Evolutionary conservation across 495 filamentous ascomycete species (phyloP).

Genomic region (Podospora bellae-mahoneyi): DNA sequence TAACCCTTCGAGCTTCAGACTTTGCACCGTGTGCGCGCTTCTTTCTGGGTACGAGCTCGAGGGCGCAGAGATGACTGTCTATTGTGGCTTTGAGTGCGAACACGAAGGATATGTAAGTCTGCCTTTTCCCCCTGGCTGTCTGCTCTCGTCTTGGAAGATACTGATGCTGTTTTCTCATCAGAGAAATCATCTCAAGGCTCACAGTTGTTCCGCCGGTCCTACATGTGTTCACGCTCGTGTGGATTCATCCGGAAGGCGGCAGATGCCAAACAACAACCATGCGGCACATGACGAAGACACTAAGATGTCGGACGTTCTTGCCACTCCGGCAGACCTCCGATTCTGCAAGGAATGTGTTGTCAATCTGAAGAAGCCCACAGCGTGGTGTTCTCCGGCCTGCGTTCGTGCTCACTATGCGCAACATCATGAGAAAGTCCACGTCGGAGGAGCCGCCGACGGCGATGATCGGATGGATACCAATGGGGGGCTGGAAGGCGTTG

Average conservation of each 20-base stretch:
- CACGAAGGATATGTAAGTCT: slow-evolving; percentile 42
- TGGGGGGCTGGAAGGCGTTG: not conserved
- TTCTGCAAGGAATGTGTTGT: slow-evolving; percentile 45
- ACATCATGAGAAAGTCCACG: slow-evolving; percentile 42
- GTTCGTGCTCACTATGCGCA: slow-evolving; percentile 38
- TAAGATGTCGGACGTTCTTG: not conserved
- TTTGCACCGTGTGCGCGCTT: slow-evolving; percentile 43
- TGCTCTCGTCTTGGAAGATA: too few species aligned
- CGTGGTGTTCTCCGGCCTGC: slow-evolving; percentile 43
- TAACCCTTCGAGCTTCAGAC: slow-evolving; percentile 30
- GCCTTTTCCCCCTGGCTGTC: not conserved
- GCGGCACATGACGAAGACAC: slow-evolving; percentile 6
- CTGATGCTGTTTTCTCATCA: not conserved
- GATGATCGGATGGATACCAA: slow-evolving; percentile 23
- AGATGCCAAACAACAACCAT: slow-evolving; percentile 6
- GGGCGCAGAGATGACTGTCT: slow-evolving; percentile 31
- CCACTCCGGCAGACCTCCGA: not conserved
- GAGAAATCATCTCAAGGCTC: slow-evolving; percentile 23
- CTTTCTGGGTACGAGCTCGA: slow-evolving; percentile 27
- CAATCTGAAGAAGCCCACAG: slow-evolving; percentile 30
- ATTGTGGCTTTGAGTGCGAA: slow-evolving; percentile 45
- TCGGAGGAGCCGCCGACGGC: slow-evolving; percentile 28
- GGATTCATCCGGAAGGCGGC: slow-evolving; percentile 7
- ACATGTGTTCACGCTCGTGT: slow-evolving; percentile 22
- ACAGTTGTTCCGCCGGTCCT: slow-evolving; percentile 27